Percentiles rank a stretch among this genome's conserved stretches.
Conservation (phyloP, 2,329 filamentous ascomycete genomes). For the Biscogniauxia marginata region DNA sequence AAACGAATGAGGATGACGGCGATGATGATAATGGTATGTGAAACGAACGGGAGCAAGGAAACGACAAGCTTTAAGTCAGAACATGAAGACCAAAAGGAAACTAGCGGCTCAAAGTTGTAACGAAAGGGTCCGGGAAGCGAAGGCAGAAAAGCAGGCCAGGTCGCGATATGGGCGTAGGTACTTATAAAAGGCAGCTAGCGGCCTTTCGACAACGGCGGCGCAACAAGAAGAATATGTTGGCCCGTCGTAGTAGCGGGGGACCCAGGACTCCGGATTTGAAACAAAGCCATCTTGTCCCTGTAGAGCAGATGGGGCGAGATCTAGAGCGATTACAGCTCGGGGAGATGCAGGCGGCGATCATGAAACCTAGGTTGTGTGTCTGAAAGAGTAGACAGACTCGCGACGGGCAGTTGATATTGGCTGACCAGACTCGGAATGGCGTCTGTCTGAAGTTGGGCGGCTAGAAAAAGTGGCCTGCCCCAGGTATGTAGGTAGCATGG, state of each 20-base stretch:
- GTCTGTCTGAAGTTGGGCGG: conserved; percentile 50
- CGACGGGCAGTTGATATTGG: conserved; percentile 52
- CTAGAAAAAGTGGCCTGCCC: conserved; percentile 35
- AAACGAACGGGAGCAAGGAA: conserved; percentile 34
- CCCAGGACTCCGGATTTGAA: conserved; percentile 36
- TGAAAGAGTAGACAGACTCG: conserved; percentile 40
- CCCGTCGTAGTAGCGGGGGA: conserved; percentile 38
- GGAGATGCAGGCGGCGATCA: conserved; percentile 36
- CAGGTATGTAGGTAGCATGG: conserved; percentile 11
- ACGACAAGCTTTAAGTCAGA: conserved; percentile 28
- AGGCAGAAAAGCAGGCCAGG: conserved; percentile 30
- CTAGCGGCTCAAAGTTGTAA: conserved; percentile 29
- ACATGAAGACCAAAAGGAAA: conserved; percentile 33
- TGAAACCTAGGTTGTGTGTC: conserved; percentile 56
- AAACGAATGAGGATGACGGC: conserved; percentile 37
- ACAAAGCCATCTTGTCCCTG: conserved; percentile 30
- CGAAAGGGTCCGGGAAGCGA: conserved; percentile 32
- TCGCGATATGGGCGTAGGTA: conserved; percentile 34
- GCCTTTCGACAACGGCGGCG: conserved; percentile 38
- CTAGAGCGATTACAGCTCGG: conserved; percentile 33
- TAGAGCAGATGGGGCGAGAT: conserved; percentile 32
- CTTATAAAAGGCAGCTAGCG: conserved; percentile 32
- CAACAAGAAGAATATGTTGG: conserved; percentile 44
- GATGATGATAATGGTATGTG: conserved; percentile 11
- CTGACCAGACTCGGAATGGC: conserved; percentile 42